Evolutionary conservation across 2,329 filamentous ascomycete species (phyloP).

Genomic region (Pyrenochaeta sp.): DNA sequence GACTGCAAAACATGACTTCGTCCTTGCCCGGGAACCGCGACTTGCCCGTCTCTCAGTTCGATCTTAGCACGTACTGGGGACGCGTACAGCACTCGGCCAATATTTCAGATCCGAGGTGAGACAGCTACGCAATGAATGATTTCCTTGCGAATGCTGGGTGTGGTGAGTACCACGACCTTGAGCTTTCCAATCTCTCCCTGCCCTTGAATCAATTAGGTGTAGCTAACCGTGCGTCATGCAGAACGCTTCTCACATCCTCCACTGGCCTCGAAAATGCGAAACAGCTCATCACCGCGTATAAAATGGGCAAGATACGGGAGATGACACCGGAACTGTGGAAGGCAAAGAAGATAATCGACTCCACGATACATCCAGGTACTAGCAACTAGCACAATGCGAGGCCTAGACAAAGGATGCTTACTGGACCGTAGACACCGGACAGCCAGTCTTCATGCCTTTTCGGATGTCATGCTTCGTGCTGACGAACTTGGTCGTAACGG

Average conservation of each 20-base stretch:
- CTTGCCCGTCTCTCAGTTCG: slow-evolving; percentile 89
- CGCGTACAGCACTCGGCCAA: slow-evolving; percentile 88
- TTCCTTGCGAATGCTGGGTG: slow-evolving; percentile 30
- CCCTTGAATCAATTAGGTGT: background rate
- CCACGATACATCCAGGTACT: slow-evolving; percentile 92
- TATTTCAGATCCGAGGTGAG: slow-evolving; percentile 95
- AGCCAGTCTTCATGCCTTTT: slow-evolving; percentile 91
- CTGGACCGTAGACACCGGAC: slow-evolving; percentile 76
- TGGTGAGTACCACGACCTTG: slow-evolving; percentile 50
- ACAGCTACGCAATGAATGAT: slow-evolving; percentile 30
- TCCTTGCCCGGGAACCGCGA: slow-evolving; percentile 75
- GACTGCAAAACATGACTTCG: slow-evolving; percentile 61
- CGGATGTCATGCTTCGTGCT: slow-evolving; percentile 97
- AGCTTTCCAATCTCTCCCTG: slow-evolving; percentile 11
- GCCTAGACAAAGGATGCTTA: slow-evolving; percentile 17
- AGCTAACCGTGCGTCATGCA: slow-evolving; percentile 53
- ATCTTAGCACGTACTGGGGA: slow-evolving; percentile 93
- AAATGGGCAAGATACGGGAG: slow-evolving; percentile 76
- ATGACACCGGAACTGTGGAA: slow-evolving; percentile 94
- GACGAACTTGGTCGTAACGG: slow-evolving; percentile 93
- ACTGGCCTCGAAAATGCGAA: slow-evolving; percentile 87
- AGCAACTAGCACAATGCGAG: background rate
- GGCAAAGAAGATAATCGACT: slow-evolving; percentile 97
- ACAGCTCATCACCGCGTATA: slow-evolving; percentile 81
- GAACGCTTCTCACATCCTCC: slow-evolving; percentile 83